A percentile compares a stretch with the other conserved stretches of the same genome.
phyloP scores from a whole-genome alignment of 768 basidiomycete species.

The Tricholoma furcatifolium region DNA sequence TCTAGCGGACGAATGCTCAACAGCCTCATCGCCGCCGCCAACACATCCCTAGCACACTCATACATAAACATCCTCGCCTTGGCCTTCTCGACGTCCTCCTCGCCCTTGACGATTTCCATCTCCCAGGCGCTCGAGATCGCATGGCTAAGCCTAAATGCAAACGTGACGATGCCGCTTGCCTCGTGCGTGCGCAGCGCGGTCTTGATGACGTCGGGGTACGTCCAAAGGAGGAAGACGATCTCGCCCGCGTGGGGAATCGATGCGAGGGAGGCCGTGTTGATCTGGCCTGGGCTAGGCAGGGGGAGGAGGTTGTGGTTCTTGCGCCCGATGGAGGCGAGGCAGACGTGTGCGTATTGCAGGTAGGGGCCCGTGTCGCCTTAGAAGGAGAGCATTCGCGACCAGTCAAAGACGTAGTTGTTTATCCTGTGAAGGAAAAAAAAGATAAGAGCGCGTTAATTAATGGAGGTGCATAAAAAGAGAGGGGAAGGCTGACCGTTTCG shows the following conservation, averaged over 20 bases:
- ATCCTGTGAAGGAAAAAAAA: slow-evolving; percentile 51
- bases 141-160: slow-evolving; percentile 82
- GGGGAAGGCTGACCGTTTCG: slow-evolving; percentile 65
- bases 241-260: slow-evolving; percentile 76
- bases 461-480: slow-evolving; percentile 1
- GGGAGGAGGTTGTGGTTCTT: slow-evolving; percentile 88
- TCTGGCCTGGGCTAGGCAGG: slow-evolving; percentile 65
- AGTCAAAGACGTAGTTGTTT: slow-evolving; percentile 95
- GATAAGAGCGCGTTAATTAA: not conserved
- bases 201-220: slow-evolving; percentile 90
- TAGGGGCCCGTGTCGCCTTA: slow-evolving; percentile 96
- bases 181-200: slow-evolving; percentile 83
- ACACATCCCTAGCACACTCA: slow-evolving; percentile 85
- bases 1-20: slow-evolving; percentile 89
- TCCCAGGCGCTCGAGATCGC: slow-evolving; percentile 94
- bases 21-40: slow-evolving; percentile 82
- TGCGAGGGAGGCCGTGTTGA: slow-evolving; percentile 65
- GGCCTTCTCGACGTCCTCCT: slow-evolving; percentile 73
- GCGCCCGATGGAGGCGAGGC: slow-evolving; percentile 85
- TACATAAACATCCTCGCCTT: slow-evolving; percentile 88
- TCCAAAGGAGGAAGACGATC: slow-evolving; percentile 81
- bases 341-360: slow-evolving; percentile 95
- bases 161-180: slow-evolving; percentile 90
- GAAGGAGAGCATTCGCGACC: slow-evolving; percentile 92
- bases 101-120: slow-evolving; percentile 81